phyloP scores from a whole-genome alignment of 305 asterid genomes.

The Fraxinus floribunda region DNA sequence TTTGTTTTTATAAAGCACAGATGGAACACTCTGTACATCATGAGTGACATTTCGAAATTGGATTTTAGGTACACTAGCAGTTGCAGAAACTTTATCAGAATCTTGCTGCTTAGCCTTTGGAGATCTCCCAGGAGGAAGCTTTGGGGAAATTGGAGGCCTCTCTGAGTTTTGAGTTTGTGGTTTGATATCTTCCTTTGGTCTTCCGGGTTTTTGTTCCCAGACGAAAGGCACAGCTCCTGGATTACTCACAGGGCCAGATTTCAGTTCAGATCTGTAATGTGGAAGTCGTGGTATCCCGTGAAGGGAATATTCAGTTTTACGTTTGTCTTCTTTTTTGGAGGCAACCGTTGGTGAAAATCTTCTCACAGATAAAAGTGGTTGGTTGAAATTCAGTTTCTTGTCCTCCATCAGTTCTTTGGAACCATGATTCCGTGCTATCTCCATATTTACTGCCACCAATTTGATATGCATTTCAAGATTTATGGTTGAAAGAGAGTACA shows the following conservation, averaged over 20 bases:
- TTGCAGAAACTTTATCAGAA: constrained; percentile 26
- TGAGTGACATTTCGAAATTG: constrained; percentile 17
- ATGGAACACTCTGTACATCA: constrained; percentile 9
- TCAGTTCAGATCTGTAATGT: constrained; percentile 51
- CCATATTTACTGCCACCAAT: constrained; percentile 18
- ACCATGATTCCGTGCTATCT: constrained; percentile 34
- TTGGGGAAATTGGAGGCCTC: constrained; percentile 50
- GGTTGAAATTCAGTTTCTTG: constrained; percentile 55
- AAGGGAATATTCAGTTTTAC: constrained; percentile 16
- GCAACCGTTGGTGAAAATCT: constrained; percentile 31
- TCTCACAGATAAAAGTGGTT: constrained; percentile 68
- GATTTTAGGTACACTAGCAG: constrained; percentile 16
- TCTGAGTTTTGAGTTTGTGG: constrained; percentile 13
- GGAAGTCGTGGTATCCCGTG: constrained; percentile 44
- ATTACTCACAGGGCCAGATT: constrained; percentile 70
- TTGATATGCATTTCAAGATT: neutral
- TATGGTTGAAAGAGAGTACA: neutral
- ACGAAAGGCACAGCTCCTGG: constrained; percentile 75
- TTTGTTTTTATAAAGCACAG: constrained; percentile 25
- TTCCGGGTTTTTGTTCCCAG: constrained; percentile 87
- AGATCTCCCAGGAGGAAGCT: constrained; percentile 69
- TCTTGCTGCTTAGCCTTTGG: constrained; percentile 38
- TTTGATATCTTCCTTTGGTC: constrained; percentile 51
- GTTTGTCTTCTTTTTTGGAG: constrained; percentile 32
- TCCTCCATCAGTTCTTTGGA: constrained; percentile 56